Evolutionary conservation across 345 rosid genomes (phyloP), one percentile per base, ranked within the genome.

Genomic region (Firmiana major): DNA sequence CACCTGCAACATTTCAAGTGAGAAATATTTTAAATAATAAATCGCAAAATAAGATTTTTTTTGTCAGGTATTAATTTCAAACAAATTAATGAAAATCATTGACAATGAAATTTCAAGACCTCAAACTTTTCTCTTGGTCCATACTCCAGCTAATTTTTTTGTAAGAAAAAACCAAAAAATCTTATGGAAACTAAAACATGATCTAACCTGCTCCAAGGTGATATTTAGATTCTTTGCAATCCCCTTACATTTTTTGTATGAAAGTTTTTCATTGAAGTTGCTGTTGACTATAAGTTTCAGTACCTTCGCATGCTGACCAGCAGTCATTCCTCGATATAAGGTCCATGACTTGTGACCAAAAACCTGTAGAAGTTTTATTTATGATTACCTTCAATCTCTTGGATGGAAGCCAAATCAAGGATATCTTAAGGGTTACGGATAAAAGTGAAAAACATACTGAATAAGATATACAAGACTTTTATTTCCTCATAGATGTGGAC

Each of bases 151-250:
- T 9, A n/a, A 6, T 34, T 3, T 63, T 16, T 2, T 63, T 16
- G 12, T 31, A 0, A 15, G 21, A 34, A 63, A 63, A 63, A 16
- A 34, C 1, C 0, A 43, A 15, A 63, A 28, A 63, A 31, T 21
- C 3, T 26, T 67, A 81, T 69, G 75, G 75, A 71, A 54, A 34
- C 24, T 49, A 38, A n/a, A 43, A 78, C 69, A 70, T 48, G 64
- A 80, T 59, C 74, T 75, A 62, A 92, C 97, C 98, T 93, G 98
- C 78, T 90, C 93, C 66, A 90, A 71, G 72, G 92, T 86, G 77
- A 94, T 87, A 72, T 88, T 89, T 74, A 94, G 90, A 75, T 92
- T 94, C 85, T 83, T 89, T 24, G 94, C 93, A 64, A 92, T 88
- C 85, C 86, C 90, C 81, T 79, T 89, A 84, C 98, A 92, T 73